A percentile compares a stretch with the other conserved stretches of the same genome.
Evolutionary conservation across 129 eudicot genomes (phyloP).

Genomic region (Sambucus nigra): DNA sequence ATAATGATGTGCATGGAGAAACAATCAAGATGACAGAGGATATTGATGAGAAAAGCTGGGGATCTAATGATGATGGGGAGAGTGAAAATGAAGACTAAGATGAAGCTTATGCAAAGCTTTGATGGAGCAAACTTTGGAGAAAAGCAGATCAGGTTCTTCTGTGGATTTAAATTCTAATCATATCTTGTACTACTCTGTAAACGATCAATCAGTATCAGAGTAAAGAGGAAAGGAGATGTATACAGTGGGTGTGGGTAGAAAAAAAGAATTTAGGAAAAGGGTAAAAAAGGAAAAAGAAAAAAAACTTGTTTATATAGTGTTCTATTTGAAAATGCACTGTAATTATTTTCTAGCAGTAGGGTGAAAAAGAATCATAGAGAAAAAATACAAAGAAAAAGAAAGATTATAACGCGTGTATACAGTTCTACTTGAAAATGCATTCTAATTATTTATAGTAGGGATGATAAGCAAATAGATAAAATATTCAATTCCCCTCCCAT

Average conservation of each 20-base stretch:
- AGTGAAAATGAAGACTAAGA: slow-evolving; percentile 17
- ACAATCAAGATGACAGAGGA: background rate
- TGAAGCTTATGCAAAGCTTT: slow-evolving; percentile 16
- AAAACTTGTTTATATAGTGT: no score
- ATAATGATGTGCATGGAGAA: slow-evolving; percentile 4
- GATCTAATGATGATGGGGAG: slow-evolving; percentile 4
- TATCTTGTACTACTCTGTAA: background rate
- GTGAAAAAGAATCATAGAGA: background rate
- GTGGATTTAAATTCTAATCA: no score
- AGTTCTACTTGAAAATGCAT: background rate
- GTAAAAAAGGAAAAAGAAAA: background rate
- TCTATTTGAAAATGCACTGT: no score
- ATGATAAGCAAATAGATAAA: background rate
- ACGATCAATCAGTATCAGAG: background rate
- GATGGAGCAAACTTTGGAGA: slow-evolving; percentile 7
- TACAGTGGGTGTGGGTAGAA: no score
- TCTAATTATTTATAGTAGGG: background rate
- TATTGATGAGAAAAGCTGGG: background rate
- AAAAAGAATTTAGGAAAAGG: background rate
- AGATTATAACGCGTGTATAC: background rate
- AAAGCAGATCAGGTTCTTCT: slow-evolving; percentile 6
- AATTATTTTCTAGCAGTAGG: no score
- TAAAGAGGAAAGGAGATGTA: no score
- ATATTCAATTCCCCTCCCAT: background rate
- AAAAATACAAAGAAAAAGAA: no score